phyloP scores from a whole-genome alignment of 441 rosid genomes.

The Bruguiera hainesii region DNA sequence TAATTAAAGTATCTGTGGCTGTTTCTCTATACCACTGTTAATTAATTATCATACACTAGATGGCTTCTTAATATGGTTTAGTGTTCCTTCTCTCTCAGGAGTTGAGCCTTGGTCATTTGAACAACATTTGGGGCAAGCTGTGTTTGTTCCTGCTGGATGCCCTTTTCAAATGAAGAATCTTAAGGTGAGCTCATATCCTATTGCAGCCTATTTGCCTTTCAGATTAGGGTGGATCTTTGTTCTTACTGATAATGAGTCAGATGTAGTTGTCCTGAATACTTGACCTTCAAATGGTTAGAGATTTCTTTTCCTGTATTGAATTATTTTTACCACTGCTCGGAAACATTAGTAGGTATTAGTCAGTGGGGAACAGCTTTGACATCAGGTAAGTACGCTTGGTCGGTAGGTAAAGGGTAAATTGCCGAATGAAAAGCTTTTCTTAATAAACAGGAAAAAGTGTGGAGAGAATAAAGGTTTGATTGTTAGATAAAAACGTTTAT shows the following conservation, averaged over 20 bases:
- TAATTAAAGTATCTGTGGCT: background rate
- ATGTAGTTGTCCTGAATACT: background rate
- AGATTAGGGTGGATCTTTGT: background rate
- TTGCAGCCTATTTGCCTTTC: no score
- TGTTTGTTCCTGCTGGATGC: slow-evolving; percentile 95
- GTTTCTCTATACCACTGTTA: background rate
- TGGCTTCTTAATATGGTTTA: background rate
- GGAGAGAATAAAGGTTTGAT: background rate
- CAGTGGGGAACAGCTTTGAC: background rate
- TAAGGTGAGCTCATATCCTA: slow-evolving; percentile 41
- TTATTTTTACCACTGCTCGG: background rate
- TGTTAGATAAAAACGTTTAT: no score
- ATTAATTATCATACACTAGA: background rate
- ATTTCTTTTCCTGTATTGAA: background rate
- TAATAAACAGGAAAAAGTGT: background rate
- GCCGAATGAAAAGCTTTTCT: background rate
- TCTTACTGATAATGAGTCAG: background rate
- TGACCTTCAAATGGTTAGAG: slow-evolving; percentile 2
- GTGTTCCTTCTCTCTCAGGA: slow-evolving; percentile 42
- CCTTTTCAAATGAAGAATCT: slow-evolving; percentile 82
- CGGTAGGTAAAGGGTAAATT: background rate
- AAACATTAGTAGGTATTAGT: background rate
- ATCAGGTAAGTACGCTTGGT: background rate
- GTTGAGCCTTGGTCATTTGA: slow-evolving; percentile 93
- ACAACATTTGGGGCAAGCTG: slow-evolving; percentile 77